A percentile compares a stretch with the other conserved stretches of the same genome.
phyloP scores from a whole-genome alignment of 345 rosid species.

The Populus alba region DNA sequence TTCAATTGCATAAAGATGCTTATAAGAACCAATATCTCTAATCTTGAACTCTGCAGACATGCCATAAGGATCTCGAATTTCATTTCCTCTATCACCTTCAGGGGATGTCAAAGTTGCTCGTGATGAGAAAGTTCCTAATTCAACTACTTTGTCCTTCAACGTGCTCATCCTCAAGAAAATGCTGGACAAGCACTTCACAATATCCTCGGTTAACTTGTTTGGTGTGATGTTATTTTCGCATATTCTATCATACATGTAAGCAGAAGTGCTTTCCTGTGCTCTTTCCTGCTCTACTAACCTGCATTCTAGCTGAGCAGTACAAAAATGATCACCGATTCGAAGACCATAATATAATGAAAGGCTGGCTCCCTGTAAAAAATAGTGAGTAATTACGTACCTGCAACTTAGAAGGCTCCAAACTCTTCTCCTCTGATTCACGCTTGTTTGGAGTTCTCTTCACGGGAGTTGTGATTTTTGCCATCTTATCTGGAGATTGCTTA shows the following conservation, averaged over 20 bases:
- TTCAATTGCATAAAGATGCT: constrained; percentile 50
- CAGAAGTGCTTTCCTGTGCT: constrained; percentile 50
- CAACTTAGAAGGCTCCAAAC: constrained; percentile 31
- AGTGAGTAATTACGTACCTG: constrained; percentile 26
- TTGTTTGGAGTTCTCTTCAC: constrained; percentile 37
- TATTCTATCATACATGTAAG: constrained; percentile 38
- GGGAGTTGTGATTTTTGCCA: constrained; percentile 46
- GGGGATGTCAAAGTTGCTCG: constrained; percentile 8
- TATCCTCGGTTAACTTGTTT: constrained; percentile 75
- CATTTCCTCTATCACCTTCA: constrained; percentile 21
- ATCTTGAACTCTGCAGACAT: constrained; percentile 34
- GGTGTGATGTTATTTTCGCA: constrained; percentile 43
- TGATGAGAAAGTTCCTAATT: constrained; percentile 12
- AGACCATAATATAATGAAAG: neutral
- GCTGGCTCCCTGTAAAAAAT: neutral
- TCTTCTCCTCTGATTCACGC: constrained; percentile 33
- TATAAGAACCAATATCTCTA: constrained; percentile 67
- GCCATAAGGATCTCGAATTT: constrained; percentile 55
- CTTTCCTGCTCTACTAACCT: constrained; percentile 59
- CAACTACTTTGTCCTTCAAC: constrained; percentile 42
- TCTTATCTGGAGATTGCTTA: constrained; percentile 55
- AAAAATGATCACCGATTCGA: constrained; percentile 1
- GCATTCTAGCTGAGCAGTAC: constrained; percentile 55
- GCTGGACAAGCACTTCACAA: constrained; percentile 53
- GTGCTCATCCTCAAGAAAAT: constrained; percentile 68